These are phyloP conservation scores for Cucumis hystrix DNA, from an alignment of 306 rosid genomes.

Conservation along the genomic window DNA sequence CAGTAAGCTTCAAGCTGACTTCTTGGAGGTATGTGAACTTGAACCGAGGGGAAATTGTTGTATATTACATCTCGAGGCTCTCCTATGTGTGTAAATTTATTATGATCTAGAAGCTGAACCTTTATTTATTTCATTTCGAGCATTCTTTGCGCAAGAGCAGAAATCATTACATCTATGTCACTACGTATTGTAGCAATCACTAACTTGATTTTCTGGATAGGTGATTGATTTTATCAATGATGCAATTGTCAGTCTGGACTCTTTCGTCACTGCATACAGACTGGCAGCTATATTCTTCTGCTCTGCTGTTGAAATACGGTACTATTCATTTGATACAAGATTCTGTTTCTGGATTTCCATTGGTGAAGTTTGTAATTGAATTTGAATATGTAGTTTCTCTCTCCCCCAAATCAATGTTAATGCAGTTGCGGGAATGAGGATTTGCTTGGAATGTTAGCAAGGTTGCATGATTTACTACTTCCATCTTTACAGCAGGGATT, in stretches of 20 bases:
- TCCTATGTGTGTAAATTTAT: neutral
- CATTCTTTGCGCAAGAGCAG: neutral
- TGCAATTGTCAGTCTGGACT: conserved; percentile 72
- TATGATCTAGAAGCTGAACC: neutral
- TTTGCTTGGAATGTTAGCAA: conserved; percentile 62
- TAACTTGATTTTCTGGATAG: conserved; percentile 23
- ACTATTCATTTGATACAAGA: neutral
- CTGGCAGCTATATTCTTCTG: conserved; percentile 66
- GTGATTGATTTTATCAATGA: conserved; percentile 94
- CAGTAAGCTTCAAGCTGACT: conserved; percentile 49
- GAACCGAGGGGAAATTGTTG: neutral
- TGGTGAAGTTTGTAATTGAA: neutral
- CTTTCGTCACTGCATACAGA: conserved; percentile 49
- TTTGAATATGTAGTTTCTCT: neutral
- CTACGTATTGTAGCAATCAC: neutral
- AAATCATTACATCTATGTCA: neutral
- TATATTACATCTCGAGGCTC: neutral
- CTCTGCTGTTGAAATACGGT: conserved; percentile 76
- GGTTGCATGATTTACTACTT: conserved; percentile 77
- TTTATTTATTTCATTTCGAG: neutral
- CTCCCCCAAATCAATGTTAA: neutral
- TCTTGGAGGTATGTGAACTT: conserved; percentile 50
- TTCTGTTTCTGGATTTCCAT: neutral
- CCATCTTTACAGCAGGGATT: conserved; percentile 46
- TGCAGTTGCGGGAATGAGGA: conserved; percentile 75